These are phyloP conservation scores for Nigrospora sphaerica DNA, from an alignment of 2,329 filamentous ascomycete genomes.

Conservation along the genomic window DNA sequence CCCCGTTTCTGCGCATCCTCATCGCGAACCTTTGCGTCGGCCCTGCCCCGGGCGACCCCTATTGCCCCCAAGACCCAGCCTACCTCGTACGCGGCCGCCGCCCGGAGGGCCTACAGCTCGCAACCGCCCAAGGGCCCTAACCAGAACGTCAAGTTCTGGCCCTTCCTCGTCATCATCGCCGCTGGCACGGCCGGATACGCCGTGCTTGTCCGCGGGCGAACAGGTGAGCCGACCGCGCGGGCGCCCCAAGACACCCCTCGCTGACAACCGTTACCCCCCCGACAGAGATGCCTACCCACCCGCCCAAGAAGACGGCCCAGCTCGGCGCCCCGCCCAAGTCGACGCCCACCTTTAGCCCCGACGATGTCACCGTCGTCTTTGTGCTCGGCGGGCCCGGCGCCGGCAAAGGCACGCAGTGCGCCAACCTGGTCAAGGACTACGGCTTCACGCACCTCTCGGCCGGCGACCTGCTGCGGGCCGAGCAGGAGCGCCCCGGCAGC, in stretches of 20 bases:
- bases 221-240: slow-evolving; percentile 29
- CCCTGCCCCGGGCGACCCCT: neutral
- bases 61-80: slow-evolving; percentile 1
- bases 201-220: slow-evolving; percentile 40
- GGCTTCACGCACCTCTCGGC: slow-evolving; percentile 90
- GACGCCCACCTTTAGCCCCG: slow-evolving; percentile 64
- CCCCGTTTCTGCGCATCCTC: slow-evolving; percentile 7
- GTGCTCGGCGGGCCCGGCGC: slow-evolving; percentile 93
- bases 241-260: neutral
- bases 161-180: slow-evolving; percentile 43
- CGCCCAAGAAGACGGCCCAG: slow-evolving; percentile 30
- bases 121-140: slow-evolving; percentile 25
- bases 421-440: slow-evolving; percentile 78
- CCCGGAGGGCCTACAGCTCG: slow-evolving; percentile 31
- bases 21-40: neutral
- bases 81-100: neutral
- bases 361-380: slow-evolving; percentile 86
- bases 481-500: slow-evolving; percentile 79
- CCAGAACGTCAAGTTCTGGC: slow-evolving; percentile 48
- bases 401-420: slow-evolving; percentile 95
- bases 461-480: slow-evolving; percentile 86
- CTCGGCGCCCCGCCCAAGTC: slow-evolving; percentile 45
- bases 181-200: slow-evolving; percentile 42
- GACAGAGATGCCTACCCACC: slow-evolving; percentile 31
- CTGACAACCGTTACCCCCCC: neutral